Conservation (phyloP, 2,329 filamentous ascomycete species). For the Coniochaeta sp. region DNA sequence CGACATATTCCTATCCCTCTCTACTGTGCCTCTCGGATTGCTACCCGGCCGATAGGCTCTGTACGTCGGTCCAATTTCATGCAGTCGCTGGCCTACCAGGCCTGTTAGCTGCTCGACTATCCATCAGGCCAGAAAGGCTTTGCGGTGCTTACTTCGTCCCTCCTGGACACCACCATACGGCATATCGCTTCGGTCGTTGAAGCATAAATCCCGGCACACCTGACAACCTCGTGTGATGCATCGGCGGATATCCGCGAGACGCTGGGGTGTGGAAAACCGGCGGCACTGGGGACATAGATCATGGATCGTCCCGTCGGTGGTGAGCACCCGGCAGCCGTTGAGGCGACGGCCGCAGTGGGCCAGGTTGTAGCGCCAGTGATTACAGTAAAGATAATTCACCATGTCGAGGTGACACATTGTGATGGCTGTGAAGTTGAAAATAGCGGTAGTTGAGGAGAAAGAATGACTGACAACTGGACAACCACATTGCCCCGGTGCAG, state of each 20-base stretch:
- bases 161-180: neutral
- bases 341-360: neutral
- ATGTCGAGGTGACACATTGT: neutral
- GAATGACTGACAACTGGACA: too few species aligned
- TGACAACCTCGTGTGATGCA: neutral
- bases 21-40: too few species aligned
- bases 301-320: neutral
- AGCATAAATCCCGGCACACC: slow-evolving; percentile 10
- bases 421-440: neutral
- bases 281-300: neutral
- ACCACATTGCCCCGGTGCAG: too few species aligned
- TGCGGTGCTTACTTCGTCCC: neutral
- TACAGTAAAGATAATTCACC: neutral
- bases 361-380: neutral
- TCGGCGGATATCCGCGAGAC: neutral
- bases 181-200: neutral
- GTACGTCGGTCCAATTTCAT: too few species aligned
- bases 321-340: neutral
- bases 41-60: too few species aligned
- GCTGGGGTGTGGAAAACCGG: neutral
- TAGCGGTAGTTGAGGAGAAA: too few species aligned
- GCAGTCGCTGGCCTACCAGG: too few species aligned
- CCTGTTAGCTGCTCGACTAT: too few species aligned
- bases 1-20: too few species aligned
- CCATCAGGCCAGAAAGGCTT: neutral